Evolutionary conservation across 2,329 filamentous ascomycete species (phyloP).

Genomic region (Alternaria sp.): DNA sequence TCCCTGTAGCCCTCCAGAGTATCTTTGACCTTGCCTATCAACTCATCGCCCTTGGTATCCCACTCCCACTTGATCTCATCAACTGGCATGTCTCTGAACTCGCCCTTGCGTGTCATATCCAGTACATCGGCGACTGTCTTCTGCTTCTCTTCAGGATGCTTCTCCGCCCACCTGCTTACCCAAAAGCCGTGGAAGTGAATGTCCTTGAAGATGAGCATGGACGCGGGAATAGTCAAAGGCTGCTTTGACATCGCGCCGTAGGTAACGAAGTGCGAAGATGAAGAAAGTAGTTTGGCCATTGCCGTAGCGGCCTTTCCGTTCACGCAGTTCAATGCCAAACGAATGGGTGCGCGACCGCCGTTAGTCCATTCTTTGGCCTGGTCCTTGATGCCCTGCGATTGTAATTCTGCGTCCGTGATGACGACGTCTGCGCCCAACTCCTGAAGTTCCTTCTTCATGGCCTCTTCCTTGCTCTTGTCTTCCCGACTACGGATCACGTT

Average conservation of each 20-base stretch:
- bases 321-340: constrained; percentile 89
- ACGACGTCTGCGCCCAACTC: constrained; percentile 68
- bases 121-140: constrained; percentile 86
- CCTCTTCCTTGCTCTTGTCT: constrained; percentile 73
- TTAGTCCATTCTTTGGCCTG: constrained; percentile 70
- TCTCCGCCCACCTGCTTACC: constrained; percentile 87
- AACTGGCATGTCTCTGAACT: constrained; percentile 85
- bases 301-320: constrained; percentile 83
- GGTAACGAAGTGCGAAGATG: constrained; percentile 79
- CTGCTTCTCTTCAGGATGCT: constrained; percentile 74
- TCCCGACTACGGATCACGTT: constrained; percentile 83
- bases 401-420: constrained; percentile 66
- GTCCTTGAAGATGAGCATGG: constrained; percentile 91
- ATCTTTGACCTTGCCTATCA: constrained; percentile 78
- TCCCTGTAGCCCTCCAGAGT: constrained; percentile 83
- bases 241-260: constrained; percentile 96
- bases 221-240: constrained; percentile 80
- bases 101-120: constrained; percentile 72
- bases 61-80: constrained; percentile 82
- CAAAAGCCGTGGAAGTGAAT: constrained; percentile 91
- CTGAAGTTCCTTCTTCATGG: constrained; percentile 65
- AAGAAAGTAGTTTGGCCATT: constrained; percentile 73
- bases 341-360: constrained; percentile 72
- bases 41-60: constrained; percentile 72
- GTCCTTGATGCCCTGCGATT: constrained; percentile 68